Base-by-base conservation (phyloP, 1,139 yeast species). In the Arxiozyma heterogenica region DNA sequence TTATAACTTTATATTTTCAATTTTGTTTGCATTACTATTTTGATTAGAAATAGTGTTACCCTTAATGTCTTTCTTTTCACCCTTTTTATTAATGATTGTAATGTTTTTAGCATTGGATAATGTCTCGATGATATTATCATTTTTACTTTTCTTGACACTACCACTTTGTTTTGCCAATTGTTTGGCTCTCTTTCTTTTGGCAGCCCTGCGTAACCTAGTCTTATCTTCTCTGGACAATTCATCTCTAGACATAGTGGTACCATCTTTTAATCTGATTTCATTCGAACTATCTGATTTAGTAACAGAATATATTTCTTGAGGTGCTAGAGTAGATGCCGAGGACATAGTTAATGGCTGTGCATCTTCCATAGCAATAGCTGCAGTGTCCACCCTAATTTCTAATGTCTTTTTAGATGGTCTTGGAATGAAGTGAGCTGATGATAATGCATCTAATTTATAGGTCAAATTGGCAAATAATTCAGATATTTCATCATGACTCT, bases 391-490 rank as follows among this genome's bases (percentile, higher is more conserved):
- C 66, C 84, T 89, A 64, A 93, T 83, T 56, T 87, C 91, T 59
- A 91, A 74, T 27, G 84, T 73, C 62, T 88, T 86, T 67, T 86
- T 84, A 54, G 88, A 83, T 18, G 96, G 96, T 69, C 86, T 88
- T 54, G 98, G 98, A 53, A 90, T 81, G 73, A 86, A 93, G 68
- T 90, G 95, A 62, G 97, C 95, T 11, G 97, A 89, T 49, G 95
- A 83, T 54, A 93, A 76, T 1, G 96, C 83, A 69, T 93, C 98
- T 50, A 93, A 79, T 61, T 85, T 86, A 65, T 86, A 83, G 51
- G 80, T 77, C 44, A 94, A 75, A 25, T 75, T 75, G 50, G 78
- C 76, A 66, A 83, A 90, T 57, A 93, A 67, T 49, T 78, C 82
- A 46, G 78, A 73, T 54, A 94, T 83, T 68, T 91, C 98, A 57